phyloP scores from a whole-genome alignment of 305 asterid genomes.

The Solanum hybrid region DNA sequence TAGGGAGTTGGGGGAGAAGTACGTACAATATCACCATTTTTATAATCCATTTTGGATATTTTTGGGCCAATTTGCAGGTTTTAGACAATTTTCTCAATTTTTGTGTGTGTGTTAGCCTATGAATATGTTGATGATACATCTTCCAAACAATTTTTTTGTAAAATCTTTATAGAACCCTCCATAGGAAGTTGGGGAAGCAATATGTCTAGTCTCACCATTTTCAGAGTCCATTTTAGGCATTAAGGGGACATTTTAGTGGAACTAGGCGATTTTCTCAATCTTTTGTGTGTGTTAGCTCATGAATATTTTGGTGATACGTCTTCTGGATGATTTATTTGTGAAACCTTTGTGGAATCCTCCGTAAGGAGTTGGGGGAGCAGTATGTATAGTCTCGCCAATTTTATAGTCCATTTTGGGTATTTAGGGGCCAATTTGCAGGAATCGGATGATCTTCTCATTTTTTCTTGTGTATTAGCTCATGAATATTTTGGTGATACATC shows the following conservation, averaged over 20 bases:
- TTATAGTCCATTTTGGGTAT: neutral
- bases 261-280: rapidly evolving
- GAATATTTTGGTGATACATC: too few relatives aligned
- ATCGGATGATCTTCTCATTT: neutral
- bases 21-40: too few relatives aligned
- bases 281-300: neutral
- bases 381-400: neutral
- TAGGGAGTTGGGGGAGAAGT: too few relatives aligned
- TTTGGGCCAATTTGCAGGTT: too few relatives aligned
- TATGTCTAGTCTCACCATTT: neutral
- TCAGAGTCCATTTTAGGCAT: neutral
- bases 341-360: neutral
- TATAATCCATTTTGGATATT: too few relatives aligned
- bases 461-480: neutral
- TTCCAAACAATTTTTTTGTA: neutral
- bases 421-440: neutral
- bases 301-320: neutral
- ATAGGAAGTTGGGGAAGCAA: rapidly evolving
- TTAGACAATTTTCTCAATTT: too few relatives aligned
- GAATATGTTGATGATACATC: too few relatives aligned
- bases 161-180: neutral
- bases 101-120: too few relatives aligned
- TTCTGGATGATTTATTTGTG: neutral
- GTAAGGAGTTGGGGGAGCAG: neutral
- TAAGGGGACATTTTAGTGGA: neutral